These are phyloP conservation scores for Inonotus hispidus DNA, from an alignment of 1,284 basidiomycete species.

Conservation along the genomic window DNA sequence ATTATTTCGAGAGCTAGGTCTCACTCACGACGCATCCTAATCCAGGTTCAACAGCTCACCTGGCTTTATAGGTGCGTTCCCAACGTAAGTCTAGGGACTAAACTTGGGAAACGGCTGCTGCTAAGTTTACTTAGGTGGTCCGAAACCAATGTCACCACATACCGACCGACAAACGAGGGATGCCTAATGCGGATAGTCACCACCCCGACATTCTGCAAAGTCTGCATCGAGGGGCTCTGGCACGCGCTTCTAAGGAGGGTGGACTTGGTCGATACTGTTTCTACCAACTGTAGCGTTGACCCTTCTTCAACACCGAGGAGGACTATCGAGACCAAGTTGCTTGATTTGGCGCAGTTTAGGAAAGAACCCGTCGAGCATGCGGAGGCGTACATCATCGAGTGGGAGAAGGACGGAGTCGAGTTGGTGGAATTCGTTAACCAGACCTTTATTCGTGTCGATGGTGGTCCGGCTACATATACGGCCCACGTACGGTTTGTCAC, in stretches of 20 bases:
- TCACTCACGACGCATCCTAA: too few relatives aligned
- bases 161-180: conserved; percentile 76
- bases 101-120: too few relatives aligned
- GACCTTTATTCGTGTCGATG: conserved; percentile 9
- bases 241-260: conserved; percentile 52
- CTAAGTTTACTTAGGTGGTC: conserved; percentile 42
- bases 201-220: conserved; percentile 67
- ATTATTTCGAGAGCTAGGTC: conserved; percentile 3
- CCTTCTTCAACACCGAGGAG: conserved; percentile 8
- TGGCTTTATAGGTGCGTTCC: conserved; percentile 68
- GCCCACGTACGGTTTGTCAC: conserved; percentile 11
- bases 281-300: conserved; percentile 30
- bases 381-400: conserved; percentile 5
- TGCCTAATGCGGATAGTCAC: conserved; percentile 80
- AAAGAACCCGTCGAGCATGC: background rate
- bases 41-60: conserved; percentile 55
- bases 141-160: conserved; percentile 53
- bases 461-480: background rate
- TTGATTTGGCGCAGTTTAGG: conserved; percentile 58
- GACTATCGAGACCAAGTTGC: conserved; percentile 39
- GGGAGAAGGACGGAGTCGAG: conserved; percentile 5
- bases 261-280: conserved; percentile 52
- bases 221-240: conserved; percentile 74
- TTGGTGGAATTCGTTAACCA: conserved; percentile 4
- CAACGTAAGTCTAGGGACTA: conserved; percentile 44